Evolutionary conservation across 106 monocot genomes (phyloP).

Genomic region (Triglochin maritima): DNA sequence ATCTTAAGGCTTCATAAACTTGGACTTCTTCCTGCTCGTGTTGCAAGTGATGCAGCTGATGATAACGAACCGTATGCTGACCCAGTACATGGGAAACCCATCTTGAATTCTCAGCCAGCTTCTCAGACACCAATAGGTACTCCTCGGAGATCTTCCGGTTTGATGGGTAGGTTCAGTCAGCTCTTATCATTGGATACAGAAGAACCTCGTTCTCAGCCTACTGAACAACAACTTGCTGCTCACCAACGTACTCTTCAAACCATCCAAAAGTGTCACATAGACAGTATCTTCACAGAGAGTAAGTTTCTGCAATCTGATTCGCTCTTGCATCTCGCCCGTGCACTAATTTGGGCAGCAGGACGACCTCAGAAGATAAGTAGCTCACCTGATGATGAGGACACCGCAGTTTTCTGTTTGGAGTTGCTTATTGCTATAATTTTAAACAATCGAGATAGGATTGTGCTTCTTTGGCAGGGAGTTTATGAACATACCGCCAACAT

Average conservation of each 20-base stretch:
- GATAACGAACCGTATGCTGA: constrained; percentile 9
- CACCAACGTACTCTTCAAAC: constrained; percentile 18
- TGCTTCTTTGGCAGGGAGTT: constrained; percentile 14
- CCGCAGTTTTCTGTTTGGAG: constrained; percentile 21
- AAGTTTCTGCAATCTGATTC: constrained; percentile 22
- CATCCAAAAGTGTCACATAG: constrained; percentile 26
- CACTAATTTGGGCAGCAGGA: constrained; percentile 15
- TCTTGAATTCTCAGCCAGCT: constrained; percentile 5
- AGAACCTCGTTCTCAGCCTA: constrained; percentile 21
- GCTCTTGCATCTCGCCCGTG: constrained; percentile 15
- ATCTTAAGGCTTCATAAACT: constrained; percentile 23
- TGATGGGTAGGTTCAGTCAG: constrained; percentile 29
- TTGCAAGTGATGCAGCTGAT: constrained; percentile 17
- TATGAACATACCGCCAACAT: constrained; percentile 17
- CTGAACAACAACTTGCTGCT: constrained; percentile 22
- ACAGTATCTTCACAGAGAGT: constrained; percentile 25
- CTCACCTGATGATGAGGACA: constrained; percentile 20
- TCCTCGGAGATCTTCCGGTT: constrained; percentile 19
- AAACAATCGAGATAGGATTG: constrained; percentile 24
- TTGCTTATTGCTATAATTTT: constrained; percentile 16
- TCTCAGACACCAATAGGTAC: constrained; percentile 13
- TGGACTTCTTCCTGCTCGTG: constrained; percentile 21
- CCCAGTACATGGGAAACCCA: constrained; percentile 7
- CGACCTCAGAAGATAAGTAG: constrained; percentile 5
- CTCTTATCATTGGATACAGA: constrained; percentile 20